These are phyloP conservation scores for Suillus alpinus DNA, from an alignment of 768 basidiomycete genomes.

Conservation along the genomic window DNA sequence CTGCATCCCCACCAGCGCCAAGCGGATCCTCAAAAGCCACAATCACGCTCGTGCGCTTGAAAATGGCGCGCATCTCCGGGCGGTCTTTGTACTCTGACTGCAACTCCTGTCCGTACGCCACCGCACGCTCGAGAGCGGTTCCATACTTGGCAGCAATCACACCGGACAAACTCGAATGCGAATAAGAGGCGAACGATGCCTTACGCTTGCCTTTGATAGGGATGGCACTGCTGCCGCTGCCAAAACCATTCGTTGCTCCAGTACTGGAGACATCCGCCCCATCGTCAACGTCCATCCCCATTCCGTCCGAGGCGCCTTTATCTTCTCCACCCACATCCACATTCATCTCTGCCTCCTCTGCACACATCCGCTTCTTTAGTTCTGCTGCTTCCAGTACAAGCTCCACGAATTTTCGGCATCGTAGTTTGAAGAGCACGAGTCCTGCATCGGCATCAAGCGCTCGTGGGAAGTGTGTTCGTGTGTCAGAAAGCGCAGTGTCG, in stretches of 20 bases:
- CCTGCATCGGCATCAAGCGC: constrained; percentile 68
- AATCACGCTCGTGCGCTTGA: constrained; percentile 75
- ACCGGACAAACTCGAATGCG: constrained; percentile 22
- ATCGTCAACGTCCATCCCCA: constrained; percentile 59
- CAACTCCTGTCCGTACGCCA: constrained; percentile 72
- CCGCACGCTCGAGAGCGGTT: constrained; percentile 58
- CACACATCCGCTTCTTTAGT: constrained; percentile 59
- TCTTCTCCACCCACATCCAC: constrained; percentile 34
- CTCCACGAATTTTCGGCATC: constrained; percentile 85
- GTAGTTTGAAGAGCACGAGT: constrained; percentile 75
- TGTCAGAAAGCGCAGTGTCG: constrained; percentile 60
- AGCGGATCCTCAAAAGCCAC: constrained; percentile 78
- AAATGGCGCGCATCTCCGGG: constrained; percentile 60
- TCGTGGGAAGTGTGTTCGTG: constrained; percentile 53
- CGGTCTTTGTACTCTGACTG: constrained; percentile 67
- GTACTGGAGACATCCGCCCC: constrained; percentile 29
- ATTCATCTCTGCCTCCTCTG: constrained; percentile 34
- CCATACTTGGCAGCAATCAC: constrained; percentile 44
- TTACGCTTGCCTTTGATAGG: constrained; percentile 28
- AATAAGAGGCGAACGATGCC: constrained; percentile 26
- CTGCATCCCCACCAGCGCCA: constrained; percentile 60
- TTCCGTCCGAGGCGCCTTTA: constrained; percentile 37
- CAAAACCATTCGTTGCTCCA: constrained; percentile 11
- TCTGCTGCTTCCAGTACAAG: constrained; percentile 70
- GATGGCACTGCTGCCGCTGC: constrained; percentile 23